Base-by-base conservation (phyloP, 1,139 yeast genomes). In the Hansenula sp. region DNA sequence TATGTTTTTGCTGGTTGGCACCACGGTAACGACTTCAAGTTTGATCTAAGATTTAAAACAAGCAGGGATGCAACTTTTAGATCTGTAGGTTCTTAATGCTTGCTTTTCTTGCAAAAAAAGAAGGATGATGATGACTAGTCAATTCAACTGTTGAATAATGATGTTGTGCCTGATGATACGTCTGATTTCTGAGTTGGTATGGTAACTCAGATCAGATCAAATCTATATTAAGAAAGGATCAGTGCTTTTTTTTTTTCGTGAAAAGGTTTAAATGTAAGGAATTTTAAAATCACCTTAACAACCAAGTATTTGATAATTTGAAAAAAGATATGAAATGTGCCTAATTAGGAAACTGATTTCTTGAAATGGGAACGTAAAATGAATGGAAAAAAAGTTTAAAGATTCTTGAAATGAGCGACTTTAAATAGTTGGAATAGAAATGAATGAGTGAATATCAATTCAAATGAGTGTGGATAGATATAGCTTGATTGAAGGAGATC, bases 261-360 rank as follows among this genome's bases (percentile, higher is more conserved):
- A 6, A 26, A n/a, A 7, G 16, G 6, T 22, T 22, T 22, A 22
- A 22, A 22, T 22, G 7, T 22, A n/a, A 26, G 16, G 29, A 14
- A 5, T 26, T 26, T 17, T 4, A 19, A 33, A 33, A 33, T 33
- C 35, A 33, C 35, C 35, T 33, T 19, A 25, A 33, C 35, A 33
- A 33, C 35, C 14, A 25, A 13, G 25, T 8, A 11, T 16, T 24
- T 33, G 28, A 33, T 25, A 18, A 33, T n/a, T 24, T 24, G 26
- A 13, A 25, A 25, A 22, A 17, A 24, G 29, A 20, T 14, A 3
- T 14, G 4, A 31, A 33, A 6, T 2, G 24, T 29, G 12, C 35
- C 24, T 17, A 13, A 33, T 24, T 18, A 17, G 35, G 35, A 33
- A 33, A 33, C 9, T 25, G 22, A 8, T 4, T 11, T 22, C n/a